A percentile compares a stretch with the other conserved stretches of the same genome.
Evolutionary conservation across 345 rosid species (phyloP).

Genomic region (Lumnitzera littorea): DNA sequence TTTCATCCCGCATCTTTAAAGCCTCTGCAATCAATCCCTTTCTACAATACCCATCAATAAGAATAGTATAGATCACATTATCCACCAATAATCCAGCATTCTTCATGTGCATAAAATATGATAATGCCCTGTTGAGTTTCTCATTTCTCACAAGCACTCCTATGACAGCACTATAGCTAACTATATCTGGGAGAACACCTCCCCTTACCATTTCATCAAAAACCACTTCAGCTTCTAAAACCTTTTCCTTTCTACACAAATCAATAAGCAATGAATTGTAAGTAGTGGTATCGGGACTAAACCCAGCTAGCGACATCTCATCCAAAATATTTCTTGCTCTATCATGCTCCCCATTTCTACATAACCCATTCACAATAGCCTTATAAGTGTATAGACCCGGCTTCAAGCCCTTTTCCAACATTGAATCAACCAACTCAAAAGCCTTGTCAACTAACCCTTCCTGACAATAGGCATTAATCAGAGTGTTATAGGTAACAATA

Average conservation of each 20-base stretch:
- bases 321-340: conserved; percentile 54
- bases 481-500: conserved; percentile 61
- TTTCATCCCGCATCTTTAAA: conserved; percentile 56
- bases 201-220: conserved; percentile 41
- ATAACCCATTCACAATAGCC: conserved; percentile 52
- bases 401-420: conserved; percentile 56
- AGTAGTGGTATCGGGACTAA: conserved; percentile 58
- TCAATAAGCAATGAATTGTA: conserved; percentile 64
- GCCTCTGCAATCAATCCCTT: conserved; percentile 49
- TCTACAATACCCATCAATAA: conserved; percentile 68
- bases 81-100: conserved; percentile 52
- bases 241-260: conserved; percentile 50
- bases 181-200: conserved; percentile 54
- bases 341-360: conserved; percentile 39
- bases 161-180: conserved; percentile 47
- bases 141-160: conserved; percentile 24
- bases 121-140: conserved; percentile 31
- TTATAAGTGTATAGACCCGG: conserved; percentile 63
- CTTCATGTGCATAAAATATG: conserved; percentile 45
- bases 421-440: conserved; percentile 44
- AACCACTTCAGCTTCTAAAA: conserved; percentile 37
- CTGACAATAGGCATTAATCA: conserved; percentile 57
- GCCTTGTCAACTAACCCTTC: conserved; percentile 58
- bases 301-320: conserved; percentile 49
- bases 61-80: conserved; percentile 60